Conservation (phyloP, 257 asterid genomes). For the Solanum dulcamara region DNA sequence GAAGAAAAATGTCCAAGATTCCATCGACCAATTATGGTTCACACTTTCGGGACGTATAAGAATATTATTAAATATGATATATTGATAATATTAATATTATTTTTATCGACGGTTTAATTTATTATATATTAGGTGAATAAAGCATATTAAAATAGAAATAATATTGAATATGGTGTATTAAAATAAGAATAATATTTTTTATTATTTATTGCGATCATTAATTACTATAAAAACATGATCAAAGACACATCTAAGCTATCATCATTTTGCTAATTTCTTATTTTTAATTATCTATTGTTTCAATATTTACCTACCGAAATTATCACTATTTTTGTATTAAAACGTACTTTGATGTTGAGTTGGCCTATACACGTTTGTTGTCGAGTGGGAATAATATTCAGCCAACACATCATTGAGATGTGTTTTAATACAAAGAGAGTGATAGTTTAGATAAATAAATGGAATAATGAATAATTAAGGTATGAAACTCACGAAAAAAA, state of each 20-base stretch:
- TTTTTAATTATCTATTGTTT: not conserved
- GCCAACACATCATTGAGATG: not conserved
- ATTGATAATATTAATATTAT: too few species aligned
- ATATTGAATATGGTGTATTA: too few species aligned
- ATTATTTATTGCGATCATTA: too few species aligned
- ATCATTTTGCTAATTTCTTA: not conserved
- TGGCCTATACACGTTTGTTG: not conserved
- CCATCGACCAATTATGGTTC: not conserved
- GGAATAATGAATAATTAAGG: too few species aligned
- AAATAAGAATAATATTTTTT: too few species aligned
- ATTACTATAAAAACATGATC: too few species aligned
- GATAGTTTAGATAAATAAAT: not conserved
- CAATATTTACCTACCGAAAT: not conserved
- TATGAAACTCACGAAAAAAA: too few species aligned
- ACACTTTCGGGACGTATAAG: not conserved
- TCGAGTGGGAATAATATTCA: not conserved
- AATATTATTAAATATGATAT: not conserved
- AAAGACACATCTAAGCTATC: not conserved
- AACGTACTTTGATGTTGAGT: not conserved
- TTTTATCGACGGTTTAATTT: not conserved
- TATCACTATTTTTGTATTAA: not conserved
- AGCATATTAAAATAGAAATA: too few species aligned
- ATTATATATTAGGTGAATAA: not conserved
- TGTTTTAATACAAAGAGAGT: not conserved
- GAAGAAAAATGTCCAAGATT: not conserved